Evolutionary conservation across 176 grass and related monocot genomes (phyloP), one percentile per base, ranked within the genome.

Genomic region (Thinopyrum elongatum): DNA sequence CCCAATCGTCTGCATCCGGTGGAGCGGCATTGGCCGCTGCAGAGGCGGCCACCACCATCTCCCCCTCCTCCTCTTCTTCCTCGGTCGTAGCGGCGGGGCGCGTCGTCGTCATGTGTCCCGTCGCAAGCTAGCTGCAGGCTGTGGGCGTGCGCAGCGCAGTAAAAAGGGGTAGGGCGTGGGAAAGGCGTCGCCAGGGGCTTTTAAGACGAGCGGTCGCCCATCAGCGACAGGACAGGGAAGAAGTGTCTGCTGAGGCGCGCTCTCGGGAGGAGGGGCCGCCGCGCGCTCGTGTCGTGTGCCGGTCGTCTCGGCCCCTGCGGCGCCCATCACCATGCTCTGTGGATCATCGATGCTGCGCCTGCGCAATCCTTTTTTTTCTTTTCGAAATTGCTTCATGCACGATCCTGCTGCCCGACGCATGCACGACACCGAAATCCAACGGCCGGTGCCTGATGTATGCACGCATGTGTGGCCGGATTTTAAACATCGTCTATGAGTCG

Each of bases 181-280:
- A 64, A 47, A 63, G 76, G 29, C 57, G 65, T 72, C 3, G 57
- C 23, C 55, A 80, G 87, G 12, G 57, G 31, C 81, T 84, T 88
- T 88, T 70, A 88, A 84, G 87, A 65, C 17, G 65, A 64, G 66
- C 65, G 75, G 75, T 88, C 87, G 55, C 65, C 53, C 68, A 55
- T 88, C 81, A 79, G 66, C 81, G 55, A 84, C 87, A 88, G 53
- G n/a, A 27, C 49, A 33, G 85, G 28, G 31, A 76, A 26, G 7
- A 44, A 75, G 42, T 19, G 69, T 41, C 10, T 25, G 21, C 55
- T 38, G 5, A 36, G 31, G 16, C 28, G 64, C 64, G 28, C 31
- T 70, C 67, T 70, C 10, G 68, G 42, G 72, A 44, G n/a, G 72
- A 11, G 72, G 72, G 8, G 42, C 25, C 23, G 74, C 27, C 46